These are phyloP conservation scores for Candida sanyiensis DNA, from an alignment of 805 yeast species.

Conservation along the genomic window DNA sequence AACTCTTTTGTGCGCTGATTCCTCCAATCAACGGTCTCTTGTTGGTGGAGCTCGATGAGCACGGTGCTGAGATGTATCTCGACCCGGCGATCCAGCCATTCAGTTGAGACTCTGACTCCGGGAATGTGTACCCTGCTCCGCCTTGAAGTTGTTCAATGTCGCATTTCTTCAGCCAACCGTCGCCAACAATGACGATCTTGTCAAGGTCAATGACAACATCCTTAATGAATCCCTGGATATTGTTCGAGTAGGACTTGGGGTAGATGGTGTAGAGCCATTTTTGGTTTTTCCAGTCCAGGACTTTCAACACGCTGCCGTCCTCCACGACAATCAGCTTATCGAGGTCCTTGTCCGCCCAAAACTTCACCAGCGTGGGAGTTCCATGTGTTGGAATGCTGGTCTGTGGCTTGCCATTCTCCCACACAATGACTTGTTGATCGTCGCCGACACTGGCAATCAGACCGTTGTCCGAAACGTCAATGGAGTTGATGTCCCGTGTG, in stretches of 20 bases:
- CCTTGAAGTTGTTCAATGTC: slow-evolving; percentile 23
- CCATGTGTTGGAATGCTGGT: slow-evolving; percentile 12
- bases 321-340: slow-evolving; percentile 32
- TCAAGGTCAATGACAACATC: slow-evolving; percentile 24
- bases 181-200: slow-evolving; percentile 27
- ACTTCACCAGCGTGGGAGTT: slow-evolving; percentile 27
- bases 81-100: slow-evolving; percentile 21
- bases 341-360: slow-evolving; percentile 29
- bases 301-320: slow-evolving; percentile 26
- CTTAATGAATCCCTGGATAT: slow-evolving; percentile 11
- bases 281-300: slow-evolving; percentile 30
- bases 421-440: slow-evolving; percentile 26
- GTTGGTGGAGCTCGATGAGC: slow-evolving; percentile 5
- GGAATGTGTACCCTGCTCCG: slow-evolving; percentile 31
- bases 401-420: slow-evolving; percentile 23
- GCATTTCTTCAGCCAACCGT: slow-evolving; percentile 32
- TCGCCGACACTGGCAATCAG: slow-evolving; percentile 28
- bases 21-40: slow-evolving; percentile 20
- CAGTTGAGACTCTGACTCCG: slow-evolving; percentile 15
- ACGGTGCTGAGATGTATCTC: slow-evolving; percentile 14
- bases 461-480: slow-evolving; percentile 29
- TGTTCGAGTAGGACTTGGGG: slow-evolving; percentile 23
- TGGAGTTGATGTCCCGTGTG: slow-evolving; percentile 23
- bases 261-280: slow-evolving; percentile 29
- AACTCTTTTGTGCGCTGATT: slow-evolving; percentile 18